Conservation (phyloP, 192 early-diverging fungal species). For the Coemansia sp. region DNA sequence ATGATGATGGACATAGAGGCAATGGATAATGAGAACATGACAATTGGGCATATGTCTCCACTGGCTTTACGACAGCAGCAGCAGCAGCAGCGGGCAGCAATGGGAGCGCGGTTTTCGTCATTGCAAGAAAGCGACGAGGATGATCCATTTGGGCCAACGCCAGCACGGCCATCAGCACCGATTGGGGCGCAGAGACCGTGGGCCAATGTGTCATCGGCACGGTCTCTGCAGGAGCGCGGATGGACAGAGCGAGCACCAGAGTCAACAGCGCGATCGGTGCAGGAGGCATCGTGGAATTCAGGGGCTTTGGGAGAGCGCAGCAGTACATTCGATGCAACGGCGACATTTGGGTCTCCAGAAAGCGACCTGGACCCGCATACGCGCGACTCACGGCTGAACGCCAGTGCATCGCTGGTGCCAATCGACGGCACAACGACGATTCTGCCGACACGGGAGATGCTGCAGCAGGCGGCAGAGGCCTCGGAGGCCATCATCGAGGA, state of each 20-base stretch:
- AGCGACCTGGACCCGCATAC: conserved; percentile 13
- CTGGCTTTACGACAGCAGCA: conserved; percentile 33
- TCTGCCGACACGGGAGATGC: conserved; percentile 50
- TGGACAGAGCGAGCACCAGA: neutral
- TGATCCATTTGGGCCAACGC: conserved; percentile 48
- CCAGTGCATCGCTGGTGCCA: conserved; percentile 15
- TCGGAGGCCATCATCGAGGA: conserved; percentile 13
- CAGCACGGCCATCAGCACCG: conserved; percentile 2
- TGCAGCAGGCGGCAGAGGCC: conserved; percentile 37
- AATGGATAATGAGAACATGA: conserved; percentile 47
- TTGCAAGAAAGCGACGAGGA: conserved; percentile 24
- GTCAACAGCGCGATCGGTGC: conserved; percentile 6
- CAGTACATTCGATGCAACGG: conserved; percentile 29
- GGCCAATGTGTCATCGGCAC: no score
- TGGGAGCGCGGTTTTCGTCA: conserved; percentile 19
- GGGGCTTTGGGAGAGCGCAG: conserved; percentile 1
- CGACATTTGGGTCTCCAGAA: conserved; percentile 23
- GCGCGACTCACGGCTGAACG: conserved; percentile 22
- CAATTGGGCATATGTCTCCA: conserved; percentile 49
- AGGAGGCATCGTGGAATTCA: neutral
- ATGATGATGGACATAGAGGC: conserved; percentile 27
- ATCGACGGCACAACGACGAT: conserved; percentile 48
- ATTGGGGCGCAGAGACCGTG: no score
- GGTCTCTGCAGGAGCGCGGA: neutral
- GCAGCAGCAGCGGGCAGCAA: conserved; percentile 1